Evolutionary conservation across 2,329 filamentous ascomycete species (phyloP), one percentile per base, ranked within the genome.

Genomic region (Stylonectria norvegica): DNA sequence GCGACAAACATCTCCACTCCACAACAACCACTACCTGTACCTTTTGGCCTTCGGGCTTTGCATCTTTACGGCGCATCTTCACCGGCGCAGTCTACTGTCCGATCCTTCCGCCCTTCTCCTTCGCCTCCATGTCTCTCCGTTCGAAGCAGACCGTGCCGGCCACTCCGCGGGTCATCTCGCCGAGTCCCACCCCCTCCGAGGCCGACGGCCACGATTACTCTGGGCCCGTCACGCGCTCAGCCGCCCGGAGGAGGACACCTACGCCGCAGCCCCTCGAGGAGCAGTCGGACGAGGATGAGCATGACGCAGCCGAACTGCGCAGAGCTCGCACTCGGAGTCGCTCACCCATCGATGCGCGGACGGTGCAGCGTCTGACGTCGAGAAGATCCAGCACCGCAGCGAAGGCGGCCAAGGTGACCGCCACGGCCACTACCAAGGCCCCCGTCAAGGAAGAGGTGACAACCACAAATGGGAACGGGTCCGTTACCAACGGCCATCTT

Each of bases 91-190:
- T 84, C 56, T 64, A 66, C 52, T 66, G 67, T 34, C 71, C 81
- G 42, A 69, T 72, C 28, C 73, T 86, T 2, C 81, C 81, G 33
- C 75, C 78, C 27, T 85, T 85, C 45, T 65, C 69, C 7, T 69
- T 66, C 59, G 56, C 62, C 62, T 58, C 62, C 57, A 79, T 83
- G 70, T 72, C 78, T 40, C 60, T 71, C 45, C 71, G 69, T 42
- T 63, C 66, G 37, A 70, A 77, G 45, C 64, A 64, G 49, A 70
- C 72, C 53, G 72, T 93, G 42, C 89, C 90, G 42, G 77, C 78
- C 42, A 93, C 85, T 41, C 89, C 89, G 57, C 84, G 89, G 59
- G 86, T 96, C 53, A 94, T 93, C 54, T 94, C 89, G 10, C 89
- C 90, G 28, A 93, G 89, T 40, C 89, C 90, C 28, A 84, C 85